Evolutionary conservation across 805 yeast species (phyloP).

Genomic region (Wickerhamomyces silvicola): DNA sequence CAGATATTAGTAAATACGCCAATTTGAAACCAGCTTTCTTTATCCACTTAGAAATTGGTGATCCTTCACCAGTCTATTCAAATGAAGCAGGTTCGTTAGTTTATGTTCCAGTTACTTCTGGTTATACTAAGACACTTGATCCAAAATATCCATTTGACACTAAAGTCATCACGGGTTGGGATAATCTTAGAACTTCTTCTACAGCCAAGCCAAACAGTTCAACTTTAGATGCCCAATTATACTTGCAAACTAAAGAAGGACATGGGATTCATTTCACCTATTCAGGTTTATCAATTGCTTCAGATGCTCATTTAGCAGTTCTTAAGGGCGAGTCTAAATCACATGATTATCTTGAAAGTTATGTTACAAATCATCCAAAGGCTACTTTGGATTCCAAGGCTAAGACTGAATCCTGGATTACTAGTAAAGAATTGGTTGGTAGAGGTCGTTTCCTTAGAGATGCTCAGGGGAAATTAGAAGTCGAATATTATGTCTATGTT

Average conservation of each 20-base stretch:
- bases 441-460: slow-evolving; percentile 54
- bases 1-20: not conserved
- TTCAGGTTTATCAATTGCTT: slow-evolving; percentile 40
- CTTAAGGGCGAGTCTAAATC: slow-evolving; percentile 24
- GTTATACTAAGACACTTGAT: slow-evolving; percentile 32
- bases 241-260: slow-evolving; percentile 38
- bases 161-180: slow-evolving; percentile 35
- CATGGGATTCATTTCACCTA: slow-evolving; percentile 37
- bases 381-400: slow-evolving; percentile 36
- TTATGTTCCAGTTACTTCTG: slow-evolving; percentile 27
- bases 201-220: slow-evolving; percentile 23
- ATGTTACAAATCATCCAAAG: slow-evolving; percentile 42
- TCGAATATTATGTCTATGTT: slow-evolving; percentile 45
- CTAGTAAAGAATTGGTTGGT: slow-evolving; percentile 43
- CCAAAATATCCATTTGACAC: slow-evolving; percentile 32
- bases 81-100: slow-evolving; percentile 23
- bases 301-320: slow-evolving; percentile 30
- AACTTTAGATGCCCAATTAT: slow-evolving; percentile 44
- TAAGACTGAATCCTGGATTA: slow-evolving; percentile 45
- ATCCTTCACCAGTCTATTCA: slow-evolving; percentile 24
- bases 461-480: slow-evolving; percentile 36
- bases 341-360: slow-evolving; percentile 39
- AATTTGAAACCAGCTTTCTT: slow-evolving; percentile 32
- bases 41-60: slow-evolving; percentile 29
- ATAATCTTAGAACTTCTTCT: slow-evolving; percentile 37